Percentiles rank a stretch among this genome's conserved stretches.
Conservation (phyloP, 208 protist genomes). For the Leishmania arabica region DNA sequence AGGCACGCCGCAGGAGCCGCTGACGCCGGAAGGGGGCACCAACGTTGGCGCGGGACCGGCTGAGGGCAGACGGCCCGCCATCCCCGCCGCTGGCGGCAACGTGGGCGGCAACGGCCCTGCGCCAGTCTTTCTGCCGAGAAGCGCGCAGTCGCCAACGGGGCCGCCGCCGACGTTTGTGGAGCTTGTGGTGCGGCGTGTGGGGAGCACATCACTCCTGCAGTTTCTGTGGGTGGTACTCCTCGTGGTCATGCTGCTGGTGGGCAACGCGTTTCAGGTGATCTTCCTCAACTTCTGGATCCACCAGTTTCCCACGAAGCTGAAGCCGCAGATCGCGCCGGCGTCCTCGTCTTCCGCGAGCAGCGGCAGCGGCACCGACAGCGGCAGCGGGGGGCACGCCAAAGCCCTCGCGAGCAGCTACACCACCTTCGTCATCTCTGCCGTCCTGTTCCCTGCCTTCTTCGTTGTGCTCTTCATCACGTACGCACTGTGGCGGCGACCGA, state of each 20-base stretch:
- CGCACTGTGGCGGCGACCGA: slow-evolving; percentile 46
- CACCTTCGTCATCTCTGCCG: slow-evolving; percentile 67
- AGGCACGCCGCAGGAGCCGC: not conserved
- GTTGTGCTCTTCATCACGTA: slow-evolving; percentile 53
- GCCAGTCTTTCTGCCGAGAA: not conserved
- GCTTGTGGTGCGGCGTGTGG: slow-evolving; percentile 19
- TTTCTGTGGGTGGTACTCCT: slow-evolving; percentile 49
- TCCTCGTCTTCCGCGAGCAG: slow-evolving; percentile 27
- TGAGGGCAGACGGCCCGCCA: not conserved
- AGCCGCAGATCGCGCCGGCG: slow-evolving; percentile 43
- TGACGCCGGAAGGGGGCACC: not conserved
- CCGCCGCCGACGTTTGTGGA: slow-evolving; percentile 9
- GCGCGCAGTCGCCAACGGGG: not conserved
- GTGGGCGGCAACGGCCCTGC: not conserved
- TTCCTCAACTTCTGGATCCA: slow-evolving; percentile 84
- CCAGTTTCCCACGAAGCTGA: slow-evolving; percentile 40
- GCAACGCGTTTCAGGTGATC: slow-evolving; percentile 80
- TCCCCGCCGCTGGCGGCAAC: not conserved
- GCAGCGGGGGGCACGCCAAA: slow-evolving; percentile 15
- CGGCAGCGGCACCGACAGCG: not conserved
- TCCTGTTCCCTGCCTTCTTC: slow-evolving; percentile 73
- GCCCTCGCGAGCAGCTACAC: slow-evolving; percentile 73
- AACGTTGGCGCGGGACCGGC: not conserved
- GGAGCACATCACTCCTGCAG: slow-evolving; percentile 25
- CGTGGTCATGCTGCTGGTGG: slow-evolving; percentile 58